These are phyloP conservation scores for Delonix regia DNA, from an alignment of 306 rosid genomes.

Conservation along the genomic window DNA sequence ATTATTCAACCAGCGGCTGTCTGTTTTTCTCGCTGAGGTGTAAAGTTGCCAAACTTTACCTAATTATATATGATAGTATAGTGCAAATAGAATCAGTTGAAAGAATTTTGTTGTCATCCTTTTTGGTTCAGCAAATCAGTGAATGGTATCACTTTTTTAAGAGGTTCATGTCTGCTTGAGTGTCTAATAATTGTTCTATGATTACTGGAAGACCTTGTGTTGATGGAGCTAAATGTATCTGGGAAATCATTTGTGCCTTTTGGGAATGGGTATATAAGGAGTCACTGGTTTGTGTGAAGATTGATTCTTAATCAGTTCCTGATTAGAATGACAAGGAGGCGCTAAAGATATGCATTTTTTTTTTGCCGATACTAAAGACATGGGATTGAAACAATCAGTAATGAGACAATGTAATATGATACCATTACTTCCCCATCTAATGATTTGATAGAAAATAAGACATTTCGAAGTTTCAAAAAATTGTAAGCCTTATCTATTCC, in stretches of 20 bases:
- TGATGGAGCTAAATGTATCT: conserved; percentile 21
- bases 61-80: not conserved
- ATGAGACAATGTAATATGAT: not conserved
- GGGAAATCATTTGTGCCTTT: conserved; percentile 8
- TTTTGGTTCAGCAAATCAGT: conserved; percentile 13
- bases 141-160: not conserved
- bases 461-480: conserved; percentile 10
- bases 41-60: conserved; percentile 8
- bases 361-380: conserved; percentile 16
- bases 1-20: conserved; percentile 30
- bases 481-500: conserved; percentile 2
- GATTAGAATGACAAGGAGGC: not conserved
- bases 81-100: not conserved
- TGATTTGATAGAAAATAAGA: not conserved
- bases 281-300: conserved; percentile 1
- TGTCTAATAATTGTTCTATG: conserved; percentile 3
- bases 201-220: not conserved
- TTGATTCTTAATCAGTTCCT: not conserved
- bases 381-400: not conserved
- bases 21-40: conserved; percentile 38
- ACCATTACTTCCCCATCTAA: not conserved
- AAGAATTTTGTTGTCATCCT: not conserved
- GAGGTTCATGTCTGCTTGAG: conserved; percentile 3
- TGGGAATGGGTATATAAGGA: not conserved
- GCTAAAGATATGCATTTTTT: too few species aligned